Conservation (phyloP, 345 rosid species). For the Populus davidiana region DNA sequence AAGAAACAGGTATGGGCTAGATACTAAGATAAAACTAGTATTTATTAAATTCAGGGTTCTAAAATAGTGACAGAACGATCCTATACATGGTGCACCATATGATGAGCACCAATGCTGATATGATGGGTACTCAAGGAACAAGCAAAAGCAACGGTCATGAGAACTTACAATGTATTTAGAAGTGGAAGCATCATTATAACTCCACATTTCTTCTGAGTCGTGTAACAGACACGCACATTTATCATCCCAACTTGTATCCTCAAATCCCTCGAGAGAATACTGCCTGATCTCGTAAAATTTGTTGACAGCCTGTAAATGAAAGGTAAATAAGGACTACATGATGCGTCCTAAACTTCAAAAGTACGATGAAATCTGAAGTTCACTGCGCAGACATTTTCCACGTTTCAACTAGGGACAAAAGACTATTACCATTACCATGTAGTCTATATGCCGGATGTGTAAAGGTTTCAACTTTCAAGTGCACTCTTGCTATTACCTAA, state of each 20-base stretch:
- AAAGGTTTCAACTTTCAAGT: neutral
- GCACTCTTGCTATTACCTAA: conserved; percentile 3
- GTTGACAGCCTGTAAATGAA: conserved; percentile 53
- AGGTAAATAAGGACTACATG: conserved; percentile 4
- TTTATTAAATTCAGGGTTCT: neutral
- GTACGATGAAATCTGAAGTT: neutral
- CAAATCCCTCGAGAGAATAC: conserved; percentile 40
- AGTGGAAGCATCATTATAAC: conserved; percentile 73
- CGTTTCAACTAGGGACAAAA: neutral
- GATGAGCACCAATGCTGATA: neutral
- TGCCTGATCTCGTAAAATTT: conserved; percentile 72
- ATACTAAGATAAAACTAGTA: neutral
- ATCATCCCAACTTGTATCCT: conserved; percentile 55
- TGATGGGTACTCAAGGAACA: conserved; percentile 1
- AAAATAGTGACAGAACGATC: neutral
- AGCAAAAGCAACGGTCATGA: conserved; percentile 8
- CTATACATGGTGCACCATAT: neutral
- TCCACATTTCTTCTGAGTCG: conserved; percentile 76
- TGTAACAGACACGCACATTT: conserved; percentile 65
- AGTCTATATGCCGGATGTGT: neutral
- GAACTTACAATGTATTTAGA: conserved; percentile 76
- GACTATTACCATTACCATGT: neutral
- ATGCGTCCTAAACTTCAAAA: neutral
- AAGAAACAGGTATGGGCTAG: neutral
- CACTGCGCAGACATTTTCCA: neutral